Evolutionary conservation across 1,284 basidiomycete genomes (phyloP).

Genomic region (Boletus mariae): DNA sequence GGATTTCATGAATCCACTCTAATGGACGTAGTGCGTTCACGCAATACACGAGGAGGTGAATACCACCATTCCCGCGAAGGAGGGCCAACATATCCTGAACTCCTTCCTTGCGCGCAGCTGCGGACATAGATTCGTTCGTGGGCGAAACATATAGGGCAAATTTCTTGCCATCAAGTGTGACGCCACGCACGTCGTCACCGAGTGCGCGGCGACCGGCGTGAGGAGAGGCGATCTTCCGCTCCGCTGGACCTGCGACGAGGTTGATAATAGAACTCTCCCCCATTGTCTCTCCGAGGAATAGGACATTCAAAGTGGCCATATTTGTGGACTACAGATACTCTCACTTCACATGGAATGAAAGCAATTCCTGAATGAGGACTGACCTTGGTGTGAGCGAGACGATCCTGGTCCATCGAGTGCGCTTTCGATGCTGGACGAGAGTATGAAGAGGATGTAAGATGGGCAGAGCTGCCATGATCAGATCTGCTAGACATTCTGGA

Average conservation of each 20-base stretch:
- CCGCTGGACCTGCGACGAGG: constrained; percentile 11
- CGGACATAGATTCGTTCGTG: constrained; percentile 3
- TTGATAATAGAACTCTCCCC: constrained; percentile 22
- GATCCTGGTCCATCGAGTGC: constrained; percentile 8
- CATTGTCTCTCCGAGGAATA: constrained; percentile 25
- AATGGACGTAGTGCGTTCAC: constrained; percentile 15
- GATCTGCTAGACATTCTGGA: constrained; percentile 19
- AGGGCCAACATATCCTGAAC: constrained; percentile 9
- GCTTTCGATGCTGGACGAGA: constrained; percentile 13
- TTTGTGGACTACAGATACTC: constrained; percentile 7
- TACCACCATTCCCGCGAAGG: constrained; percentile 18
- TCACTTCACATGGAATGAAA: constrained; percentile 3
- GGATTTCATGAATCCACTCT: constrained; percentile 16
- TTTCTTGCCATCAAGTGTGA: constrained; percentile 18
- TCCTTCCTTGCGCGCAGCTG: constrained; percentile 1
- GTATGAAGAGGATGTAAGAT: constrained; percentile 7
- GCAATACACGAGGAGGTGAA: constrained; percentile 24
- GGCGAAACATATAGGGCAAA: constrained; percentile 14
- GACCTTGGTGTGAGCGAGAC: constrained; percentile 6
- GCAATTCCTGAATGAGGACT: neutral
- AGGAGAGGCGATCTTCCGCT: neutral
- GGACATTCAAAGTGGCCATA: constrained; percentile 13
- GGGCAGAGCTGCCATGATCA: constrained; percentile 7
- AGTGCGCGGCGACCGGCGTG: neutral
- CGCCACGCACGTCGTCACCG: constrained; percentile 3